Evolutionary conservation across 371 early-diverging fungal species (phyloP).

Genomic region (Umbelopsis sp.): DNA sequence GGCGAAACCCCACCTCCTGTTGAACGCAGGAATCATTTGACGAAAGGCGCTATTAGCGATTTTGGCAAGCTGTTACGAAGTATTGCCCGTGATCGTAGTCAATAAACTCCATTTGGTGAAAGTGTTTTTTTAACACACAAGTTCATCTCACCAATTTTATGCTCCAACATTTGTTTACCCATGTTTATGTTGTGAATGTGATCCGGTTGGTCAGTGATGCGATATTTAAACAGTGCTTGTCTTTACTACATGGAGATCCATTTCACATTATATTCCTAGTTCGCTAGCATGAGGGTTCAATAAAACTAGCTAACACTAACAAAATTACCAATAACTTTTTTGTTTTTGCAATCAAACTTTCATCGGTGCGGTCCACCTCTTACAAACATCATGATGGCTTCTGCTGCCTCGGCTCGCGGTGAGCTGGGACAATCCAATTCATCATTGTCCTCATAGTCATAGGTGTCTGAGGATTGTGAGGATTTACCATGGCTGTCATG

Average conservation of each 20-base stretch:
- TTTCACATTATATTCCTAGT: not conserved
- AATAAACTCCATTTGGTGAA: constrained; percentile 2
- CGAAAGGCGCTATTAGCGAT: constrained; percentile 16
- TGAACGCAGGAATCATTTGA: constrained; percentile 16
- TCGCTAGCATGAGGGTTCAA: too few relatives aligned
- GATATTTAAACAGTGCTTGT: too few relatives aligned
- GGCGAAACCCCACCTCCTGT: constrained; percentile 6
- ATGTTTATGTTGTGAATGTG: too few relatives aligned
- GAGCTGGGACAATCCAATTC: constrained; percentile 16
- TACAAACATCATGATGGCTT: constrained; percentile 18
- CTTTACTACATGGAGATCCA: not conserved
- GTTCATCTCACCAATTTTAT: not conserved
- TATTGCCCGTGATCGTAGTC: constrained; percentile 16
- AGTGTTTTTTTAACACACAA: not conserved
- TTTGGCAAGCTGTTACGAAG: constrained; percentile 16
- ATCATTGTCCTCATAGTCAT: constrained; percentile 3
- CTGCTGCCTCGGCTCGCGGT: constrained; percentile 10
- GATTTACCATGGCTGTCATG: not conserved
- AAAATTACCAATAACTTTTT: too few relatives aligned
- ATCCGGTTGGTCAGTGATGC: too few relatives aligned
- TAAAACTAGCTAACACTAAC: too few relatives aligned
- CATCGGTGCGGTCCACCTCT: constrained; percentile 12
- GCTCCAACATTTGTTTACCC: not conserved
- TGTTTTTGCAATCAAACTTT: not conserved
- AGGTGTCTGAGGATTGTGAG: not conserved